These are phyloP conservation scores for Zalaria obscura DNA, from an alignment of 2,329 filamentous ascomycete species.

Conservation along the genomic window DNA sequence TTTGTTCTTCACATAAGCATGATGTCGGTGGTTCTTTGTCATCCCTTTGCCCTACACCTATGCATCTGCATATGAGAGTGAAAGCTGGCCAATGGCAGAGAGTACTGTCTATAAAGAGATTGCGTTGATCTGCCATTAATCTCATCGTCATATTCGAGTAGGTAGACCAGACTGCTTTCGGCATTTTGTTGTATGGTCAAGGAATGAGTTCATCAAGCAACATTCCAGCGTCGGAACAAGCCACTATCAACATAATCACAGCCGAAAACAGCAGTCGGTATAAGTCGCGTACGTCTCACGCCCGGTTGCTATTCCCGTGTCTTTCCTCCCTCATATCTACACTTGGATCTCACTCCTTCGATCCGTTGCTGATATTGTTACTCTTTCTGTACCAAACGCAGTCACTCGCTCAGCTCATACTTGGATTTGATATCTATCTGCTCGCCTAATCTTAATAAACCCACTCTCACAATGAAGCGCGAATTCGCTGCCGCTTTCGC, in stretches of 20 bases:
- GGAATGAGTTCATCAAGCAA: slow-evolving; percentile 12
- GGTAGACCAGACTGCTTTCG: slow-evolving; percentile 8
- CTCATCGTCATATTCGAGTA: slow-evolving; percentile 3
- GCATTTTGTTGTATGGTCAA: slow-evolving; percentile 13
- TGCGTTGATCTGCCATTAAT: not conserved
- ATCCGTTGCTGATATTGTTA: slow-evolving; percentile 7
- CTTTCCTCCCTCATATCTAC: slow-evolving; percentile 11
- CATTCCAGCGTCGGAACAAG: slow-evolving; percentile 14
- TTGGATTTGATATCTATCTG: slow-evolving; percentile 1
- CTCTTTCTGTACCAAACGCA: not conserved
- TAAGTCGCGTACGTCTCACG: slow-evolving; percentile 10
- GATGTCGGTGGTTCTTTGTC: too few species aligned
- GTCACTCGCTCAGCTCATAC: slow-evolving; percentile 3
- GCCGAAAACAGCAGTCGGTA: slow-evolving; percentile 13
- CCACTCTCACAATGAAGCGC: slow-evolving; percentile 14
- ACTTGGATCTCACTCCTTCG: slow-evolving; percentile 17
- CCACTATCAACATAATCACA: slow-evolving; percentile 12
- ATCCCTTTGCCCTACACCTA: too few species aligned
- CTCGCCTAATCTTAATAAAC: slow-evolving; percentile 2
- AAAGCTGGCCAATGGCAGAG: too few species aligned
- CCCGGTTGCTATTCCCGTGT: slow-evolving; percentile 4
- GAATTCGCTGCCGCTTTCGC: slow-evolving; percentile 10
- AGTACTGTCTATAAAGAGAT: too few species aligned
- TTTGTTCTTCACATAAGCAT: too few species aligned
- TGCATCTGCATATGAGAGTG: too few species aligned